These are phyloP conservation scores for Logfia minima DNA, from an alignment of 129 eudicot species.

Conservation along the genomic window DNA sequence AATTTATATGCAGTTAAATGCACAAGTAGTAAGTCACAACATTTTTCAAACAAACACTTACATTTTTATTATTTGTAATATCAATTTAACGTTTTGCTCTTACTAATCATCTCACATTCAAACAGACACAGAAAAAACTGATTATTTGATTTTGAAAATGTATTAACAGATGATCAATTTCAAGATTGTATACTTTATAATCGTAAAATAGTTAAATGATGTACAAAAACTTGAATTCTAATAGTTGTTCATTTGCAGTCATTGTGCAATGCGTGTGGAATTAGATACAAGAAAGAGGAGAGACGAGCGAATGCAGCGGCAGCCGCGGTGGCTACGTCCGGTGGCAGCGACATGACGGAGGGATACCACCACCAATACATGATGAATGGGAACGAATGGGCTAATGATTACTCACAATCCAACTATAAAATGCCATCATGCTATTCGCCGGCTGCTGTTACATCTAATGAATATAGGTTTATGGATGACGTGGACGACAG, in stretches of 20 bases:
- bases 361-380: constrained; percentile 53
- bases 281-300: constrained; percentile 95
- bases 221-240: not conserved
- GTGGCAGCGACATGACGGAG: constrained; percentile 28
- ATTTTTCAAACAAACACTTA: too few species aligned
- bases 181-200: too few species aligned
- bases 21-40: too few species aligned
- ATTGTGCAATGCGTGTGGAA: constrained; percentile 98
- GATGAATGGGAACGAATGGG: constrained; percentile 40
- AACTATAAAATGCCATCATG: constrained; percentile 63
- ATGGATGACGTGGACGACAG: constrained; percentile 66
- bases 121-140: too few species aligned
- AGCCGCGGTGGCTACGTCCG: constrained; percentile 37
- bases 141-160: too few species aligned
- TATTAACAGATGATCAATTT: not conserved
- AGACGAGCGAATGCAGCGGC: constrained; percentile 92
- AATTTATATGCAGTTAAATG: too few species aligned
- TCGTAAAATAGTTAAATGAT: not conserved
- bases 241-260: constrained; percentile 56
- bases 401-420: constrained; percentile 43
- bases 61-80: too few species aligned
- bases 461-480: constrained; percentile 73
- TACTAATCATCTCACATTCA: too few species aligned
- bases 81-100: too few species aligned
- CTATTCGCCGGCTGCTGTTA: constrained; percentile 42